Conservation (phyloP, 2,329 filamentous ascomycete species). For the Xylaria sp. region DNA sequence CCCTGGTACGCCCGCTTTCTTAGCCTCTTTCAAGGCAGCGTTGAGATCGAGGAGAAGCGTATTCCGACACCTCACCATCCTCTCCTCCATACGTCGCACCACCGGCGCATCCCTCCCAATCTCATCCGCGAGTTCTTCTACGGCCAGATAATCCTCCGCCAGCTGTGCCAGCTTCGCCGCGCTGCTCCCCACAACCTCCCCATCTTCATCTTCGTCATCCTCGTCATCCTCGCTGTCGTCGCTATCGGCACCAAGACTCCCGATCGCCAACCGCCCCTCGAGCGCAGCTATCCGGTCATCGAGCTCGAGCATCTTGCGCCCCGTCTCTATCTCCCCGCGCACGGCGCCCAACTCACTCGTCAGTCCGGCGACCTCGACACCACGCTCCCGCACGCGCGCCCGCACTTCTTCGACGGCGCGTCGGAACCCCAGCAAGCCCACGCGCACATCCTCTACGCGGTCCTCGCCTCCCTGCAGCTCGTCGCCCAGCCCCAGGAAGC, state of each 20-base stretch:
- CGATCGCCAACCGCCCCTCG: constrained; percentile 71
- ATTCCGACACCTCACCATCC: constrained; percentile 63
- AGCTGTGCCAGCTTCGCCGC: constrained; percentile 58
- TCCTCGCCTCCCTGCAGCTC: constrained; percentile 90
- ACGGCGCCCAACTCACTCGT: constrained; percentile 75
- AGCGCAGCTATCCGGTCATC: constrained; percentile 70
- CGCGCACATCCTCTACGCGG: constrained; percentile 86
- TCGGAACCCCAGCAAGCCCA: constrained; percentile 86
- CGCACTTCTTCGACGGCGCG: constrained; percentile 82
- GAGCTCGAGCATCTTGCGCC: constrained; percentile 72
- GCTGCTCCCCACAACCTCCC: constrained; percentile 56
- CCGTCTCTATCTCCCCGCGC: constrained; percentile 69
- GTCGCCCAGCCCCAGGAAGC: constrained; percentile 84
- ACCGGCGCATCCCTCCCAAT: constrained; percentile 61
- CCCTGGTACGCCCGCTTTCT: constrained; percentile 55
- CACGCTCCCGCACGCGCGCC: constrained; percentile 70
- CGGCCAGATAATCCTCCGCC: constrained; percentile 57
- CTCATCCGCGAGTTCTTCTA: constrained; percentile 55
- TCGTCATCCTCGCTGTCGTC: constrained; percentile 54
- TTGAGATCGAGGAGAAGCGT: constrained; percentile 66
- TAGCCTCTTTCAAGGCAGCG: constrained; percentile 58
- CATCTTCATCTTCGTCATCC: constrained; percentile 53
- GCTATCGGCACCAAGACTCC: constrained; percentile 48
- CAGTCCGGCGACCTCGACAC: constrained; percentile 69
- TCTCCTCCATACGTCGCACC: constrained; percentile 62